Evolutionary conservation across 2,329 filamentous ascomycete genomes (phyloP).

Genomic region (Endoconidiophora polonica): DNA sequence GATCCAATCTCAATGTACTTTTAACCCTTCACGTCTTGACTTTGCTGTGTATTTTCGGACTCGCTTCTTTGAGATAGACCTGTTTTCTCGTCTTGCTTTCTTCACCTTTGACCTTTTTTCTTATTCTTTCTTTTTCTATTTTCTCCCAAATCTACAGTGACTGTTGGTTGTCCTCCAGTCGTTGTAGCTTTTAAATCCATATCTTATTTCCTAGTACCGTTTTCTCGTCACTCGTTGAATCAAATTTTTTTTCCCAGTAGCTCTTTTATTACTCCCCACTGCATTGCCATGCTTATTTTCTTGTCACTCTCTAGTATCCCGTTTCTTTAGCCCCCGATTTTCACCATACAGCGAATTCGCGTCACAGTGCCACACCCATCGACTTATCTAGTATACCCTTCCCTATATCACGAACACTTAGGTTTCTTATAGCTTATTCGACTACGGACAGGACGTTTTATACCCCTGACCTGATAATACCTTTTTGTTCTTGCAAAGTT

Average conservation of each 20-base stretch:
- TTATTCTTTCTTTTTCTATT: slow-evolving; percentile 8
- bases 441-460: slow-evolving; percentile 5
- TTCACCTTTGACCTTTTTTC: slow-evolving; percentile 5
- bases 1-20: neutral
- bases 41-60: neutral
- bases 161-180: neutral
- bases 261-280: too few relatives aligned
- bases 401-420: slow-evolving; percentile 8
- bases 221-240: neutral
- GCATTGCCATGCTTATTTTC: too few relatives aligned
- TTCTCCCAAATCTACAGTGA: slow-evolving; percentile 2
- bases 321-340: neutral
- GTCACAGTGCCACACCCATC: too few relatives aligned
- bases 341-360: neutral
- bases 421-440: slow-evolving; percentile 6
- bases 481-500: neutral
- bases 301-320: too few relatives aligned
- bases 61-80: neutral
- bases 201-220: neutral
- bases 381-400: neutral
- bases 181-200: neutral
- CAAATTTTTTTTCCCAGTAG: neutral
- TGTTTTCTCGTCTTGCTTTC: neutral
- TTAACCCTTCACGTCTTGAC: neutral
- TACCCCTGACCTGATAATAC: slow-evolving; percentile 5